Percentiles rank a stretch among this genome's conserved stretches.
phyloP scores from a whole-genome alignment of 208 protist species.

The Kentomonas sorsogonicus region DNA sequence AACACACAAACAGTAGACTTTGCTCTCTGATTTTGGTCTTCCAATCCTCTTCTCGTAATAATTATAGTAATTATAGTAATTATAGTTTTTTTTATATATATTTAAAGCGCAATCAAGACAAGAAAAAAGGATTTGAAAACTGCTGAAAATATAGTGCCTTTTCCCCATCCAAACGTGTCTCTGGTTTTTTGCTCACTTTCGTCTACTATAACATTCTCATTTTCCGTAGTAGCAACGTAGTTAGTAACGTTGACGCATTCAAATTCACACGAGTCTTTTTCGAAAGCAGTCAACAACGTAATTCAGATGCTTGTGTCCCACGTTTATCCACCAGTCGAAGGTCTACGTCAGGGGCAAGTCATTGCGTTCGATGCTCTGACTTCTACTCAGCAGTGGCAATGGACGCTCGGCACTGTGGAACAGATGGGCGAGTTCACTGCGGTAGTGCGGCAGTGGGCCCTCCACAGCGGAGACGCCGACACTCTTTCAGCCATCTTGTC shows the following conservation, averaged over 20 bases:
- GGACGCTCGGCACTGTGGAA: conserved; percentile 28
- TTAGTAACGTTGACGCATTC: too few species aligned
- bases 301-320: background rate
- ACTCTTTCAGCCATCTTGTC: conserved; percentile 25
- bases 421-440: conserved; percentile 14
- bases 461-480: conserved; percentile 21
- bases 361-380: conserved; percentile 30
- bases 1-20: too few species aligned
- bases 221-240: too few species aligned
- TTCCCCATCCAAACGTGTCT: too few species aligned
- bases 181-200: too few species aligned
- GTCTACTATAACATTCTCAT: too few species aligned
- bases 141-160: too few species aligned
- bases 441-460: conserved; percentile 25
- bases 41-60: background rate
- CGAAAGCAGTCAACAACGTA: too few species aligned
- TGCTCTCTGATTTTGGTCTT: too few species aligned
- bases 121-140: too few species aligned
- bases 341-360: conserved; percentile 10
- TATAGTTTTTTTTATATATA: conserved; percentile 10
- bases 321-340: background rate
- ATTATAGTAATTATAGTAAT: conserved; percentile 9
- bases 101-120: background rate
- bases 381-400: conserved; percentile 28
- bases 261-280: too few species aligned